Evolutionary conservation across 2,329 filamentous ascomycete genomes (phyloP), one percentile per base, ranked within the genome.

Genomic region (Tolypocladium ovalisporum): DNA sequence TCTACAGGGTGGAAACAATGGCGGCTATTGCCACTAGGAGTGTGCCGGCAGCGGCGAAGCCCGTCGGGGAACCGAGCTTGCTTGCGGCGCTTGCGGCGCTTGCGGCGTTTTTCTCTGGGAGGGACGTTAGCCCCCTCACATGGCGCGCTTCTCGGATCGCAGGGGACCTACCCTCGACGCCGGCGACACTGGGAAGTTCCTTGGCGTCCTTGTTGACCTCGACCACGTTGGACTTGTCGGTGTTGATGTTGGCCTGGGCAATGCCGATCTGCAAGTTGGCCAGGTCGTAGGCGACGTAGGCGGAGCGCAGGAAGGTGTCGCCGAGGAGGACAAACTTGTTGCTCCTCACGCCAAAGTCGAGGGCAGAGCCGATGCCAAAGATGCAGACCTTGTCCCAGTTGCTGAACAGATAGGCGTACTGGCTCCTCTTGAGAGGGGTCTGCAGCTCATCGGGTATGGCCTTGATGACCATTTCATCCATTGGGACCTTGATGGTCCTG

Each of bases 281-380:
- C 47, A 82, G 66, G 62, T 83, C 79, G 65, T 81, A 82, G 56
- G 82, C 79, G 54, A 81, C 77, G 64, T 83, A 83, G 27, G 79
- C 79, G 13, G 78, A 81, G 36, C 81, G 76, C 61, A 84, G 60
- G 66, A 84, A 81, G 1, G 80, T 81, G 62, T 83, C 81, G 13
- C 81, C 81, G n/a, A 84, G 71, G n/a, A 84, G 67, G 47, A 73
- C 72, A 62, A 73, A 79, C 1, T 57, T 36, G 24, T 61, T 52
- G 13, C 58, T 57, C 17, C 60, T 52, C 36, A 68, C 59, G 54
- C 65, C 65, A 52, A 75, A 76, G 57, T 67, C 65, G 49, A 63
- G 66, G 22, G 71, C 66, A 56, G 69, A 74, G 63, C 77, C 74
- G 57, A 86, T 76, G 52, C 82, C 82, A 55, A 85, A 81, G 62